Conservation (phyloP, 306 rosid species). For the Casuarina equisetifolia region DNA sequence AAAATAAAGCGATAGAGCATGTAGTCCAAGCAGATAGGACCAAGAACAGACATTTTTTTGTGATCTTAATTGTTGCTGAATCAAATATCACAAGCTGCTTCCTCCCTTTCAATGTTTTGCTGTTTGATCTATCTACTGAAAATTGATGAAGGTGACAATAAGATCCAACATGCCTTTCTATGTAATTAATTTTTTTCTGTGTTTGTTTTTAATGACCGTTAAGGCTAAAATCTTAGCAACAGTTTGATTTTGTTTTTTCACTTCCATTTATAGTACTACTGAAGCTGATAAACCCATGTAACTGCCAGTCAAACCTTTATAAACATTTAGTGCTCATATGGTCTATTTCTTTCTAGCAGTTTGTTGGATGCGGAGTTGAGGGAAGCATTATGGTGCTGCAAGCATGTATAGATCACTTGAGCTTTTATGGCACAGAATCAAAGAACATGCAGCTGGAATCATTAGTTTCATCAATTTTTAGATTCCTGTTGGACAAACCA, state of each 20-base stretch:
- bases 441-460: conserved; percentile 50
- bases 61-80: neutral
- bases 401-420: conserved; percentile 77
- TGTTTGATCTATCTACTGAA: neutral
- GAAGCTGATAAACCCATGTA: neutral
- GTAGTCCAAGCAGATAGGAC: neutral
- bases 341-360: conserved; percentile 47
- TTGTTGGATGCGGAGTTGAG: conserved; percentile 65
- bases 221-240: neutral
- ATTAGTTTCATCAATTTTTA: conserved; percentile 57
- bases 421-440: conserved; percentile 42
- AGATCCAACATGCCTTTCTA: neutral
- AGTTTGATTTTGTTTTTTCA: neutral
- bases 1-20: neutral
- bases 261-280: neutral
- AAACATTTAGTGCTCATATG: conserved; percentile 1
- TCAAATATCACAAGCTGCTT: neutral
- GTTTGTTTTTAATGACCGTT: neutral
- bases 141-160: neutral
- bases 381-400: conserved; percentile 85
- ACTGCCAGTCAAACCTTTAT: neutral
- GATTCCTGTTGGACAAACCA: conserved; percentile 69
- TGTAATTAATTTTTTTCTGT: neutral
- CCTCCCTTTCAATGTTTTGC: neutral
- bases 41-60: neutral